phyloP scores from a whole-genome alignment of 257 asterid species.

The Salvia hispanica region DNA sequence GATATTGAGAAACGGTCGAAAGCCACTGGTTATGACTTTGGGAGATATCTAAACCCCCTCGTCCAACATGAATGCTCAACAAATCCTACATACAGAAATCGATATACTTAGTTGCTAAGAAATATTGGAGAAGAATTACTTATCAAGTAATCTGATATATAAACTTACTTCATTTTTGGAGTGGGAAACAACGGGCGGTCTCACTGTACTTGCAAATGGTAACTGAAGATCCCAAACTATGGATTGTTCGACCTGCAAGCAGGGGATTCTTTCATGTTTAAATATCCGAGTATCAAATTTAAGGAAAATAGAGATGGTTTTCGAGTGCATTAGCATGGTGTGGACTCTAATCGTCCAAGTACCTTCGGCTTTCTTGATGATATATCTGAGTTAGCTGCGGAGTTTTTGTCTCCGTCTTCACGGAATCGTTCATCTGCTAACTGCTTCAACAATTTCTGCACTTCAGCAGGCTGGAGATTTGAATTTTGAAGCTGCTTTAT shows the following conservation, averaged over 20 bases:
- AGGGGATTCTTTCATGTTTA: neutral
- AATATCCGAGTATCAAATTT: neutral
- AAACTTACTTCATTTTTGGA: slow-evolving; percentile 63
- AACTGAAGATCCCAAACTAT: slow-evolving; percentile 64
- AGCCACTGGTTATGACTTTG: slow-evolving; percentile 94
- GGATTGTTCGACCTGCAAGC: slow-evolving; percentile 60
- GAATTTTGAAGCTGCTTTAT: slow-evolving; percentile 89
- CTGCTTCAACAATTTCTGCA: slow-evolving; percentile 83
- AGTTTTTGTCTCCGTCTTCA: slow-evolving; percentile 50
- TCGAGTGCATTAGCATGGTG: slow-evolving; percentile 15
- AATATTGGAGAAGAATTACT: slow-evolving; percentile 14
- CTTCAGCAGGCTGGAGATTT: slow-evolving; percentile 67
- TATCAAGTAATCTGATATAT: slow-evolving; percentile 16
- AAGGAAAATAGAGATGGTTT: neutral
- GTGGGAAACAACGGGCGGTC: slow-evolving; percentile 74
- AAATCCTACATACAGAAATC: slow-evolving; percentile 61
- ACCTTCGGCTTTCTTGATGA: slow-evolving; percentile 66
- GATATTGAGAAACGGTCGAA: slow-evolving; percentile 77
- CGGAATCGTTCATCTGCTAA: slow-evolving; percentile 70
- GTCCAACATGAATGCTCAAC: slow-evolving; percentile 63
- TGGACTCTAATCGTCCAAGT: slow-evolving; percentile 29
- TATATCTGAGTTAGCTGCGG: slow-evolving; percentile 35
- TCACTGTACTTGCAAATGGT: slow-evolving; percentile 58
- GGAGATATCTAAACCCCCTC: slow-evolving; percentile 77
- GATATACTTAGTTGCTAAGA: slow-evolving; percentile 10